phyloP scores from a whole-genome alignment of 2,329 filamentous ascomycete genomes.

The Dichotomopilus funicola region DNA sequence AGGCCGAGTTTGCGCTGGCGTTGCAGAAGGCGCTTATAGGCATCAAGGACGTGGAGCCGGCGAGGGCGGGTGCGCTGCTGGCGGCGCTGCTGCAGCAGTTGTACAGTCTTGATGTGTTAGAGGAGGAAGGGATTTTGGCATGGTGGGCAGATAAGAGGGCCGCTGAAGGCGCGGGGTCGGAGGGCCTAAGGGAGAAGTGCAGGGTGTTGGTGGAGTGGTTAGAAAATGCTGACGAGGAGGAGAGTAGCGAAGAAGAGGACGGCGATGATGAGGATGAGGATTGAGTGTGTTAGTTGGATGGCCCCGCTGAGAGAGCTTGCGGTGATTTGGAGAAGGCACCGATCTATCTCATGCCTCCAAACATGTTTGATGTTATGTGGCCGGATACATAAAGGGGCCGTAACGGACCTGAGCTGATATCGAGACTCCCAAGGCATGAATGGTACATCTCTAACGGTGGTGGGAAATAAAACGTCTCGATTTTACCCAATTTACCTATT shows the following conservation, averaged over 20 bases:
- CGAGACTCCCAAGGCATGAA: no score
- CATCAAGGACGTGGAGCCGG: constrained; percentile 49
- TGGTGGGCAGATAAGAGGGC: constrained; percentile 81
- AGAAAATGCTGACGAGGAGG: constrained; percentile 66
- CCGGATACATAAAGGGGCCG: no score
- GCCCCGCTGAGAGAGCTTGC: background rate
- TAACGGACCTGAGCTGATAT: no score
- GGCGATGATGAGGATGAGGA: constrained; percentile 40
- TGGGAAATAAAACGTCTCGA: no score
- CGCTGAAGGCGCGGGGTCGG: constrained; percentile 61
- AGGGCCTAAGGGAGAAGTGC: constrained; percentile 64
- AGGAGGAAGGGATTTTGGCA: constrained; percentile 78
- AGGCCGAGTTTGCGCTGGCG: constrained; percentile 77
- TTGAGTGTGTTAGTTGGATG: constrained; percentile 23
- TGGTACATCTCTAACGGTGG: no score
- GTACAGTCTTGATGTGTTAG: constrained; percentile 75
- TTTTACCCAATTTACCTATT: no score
- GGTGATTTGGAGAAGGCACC: no score
- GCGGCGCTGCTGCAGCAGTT: constrained; percentile 76
- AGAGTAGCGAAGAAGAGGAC: constrained; percentile 62
- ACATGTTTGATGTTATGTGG: no score
- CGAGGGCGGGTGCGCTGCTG: constrained; percentile 55
- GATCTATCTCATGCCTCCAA: no score
- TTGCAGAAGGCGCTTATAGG: constrained; percentile 73
- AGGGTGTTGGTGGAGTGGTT: constrained; percentile 77